Base-by-base conservation (phyloP, 2,329 filamentous ascomycete species). In the Penicillium expansum region DNA sequence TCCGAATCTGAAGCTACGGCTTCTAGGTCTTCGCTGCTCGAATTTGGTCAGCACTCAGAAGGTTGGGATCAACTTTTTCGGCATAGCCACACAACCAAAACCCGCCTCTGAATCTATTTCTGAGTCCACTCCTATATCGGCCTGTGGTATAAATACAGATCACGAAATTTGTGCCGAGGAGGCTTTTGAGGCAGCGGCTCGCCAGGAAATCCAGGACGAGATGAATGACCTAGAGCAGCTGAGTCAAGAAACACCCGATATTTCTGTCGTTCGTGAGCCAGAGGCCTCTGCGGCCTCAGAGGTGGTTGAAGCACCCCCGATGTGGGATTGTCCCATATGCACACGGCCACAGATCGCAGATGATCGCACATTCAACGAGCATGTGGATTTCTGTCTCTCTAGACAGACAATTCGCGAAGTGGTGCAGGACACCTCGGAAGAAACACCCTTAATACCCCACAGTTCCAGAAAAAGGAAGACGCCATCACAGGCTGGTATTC, bases 381-480 rank as follows among this genome's bases (percentile, higher is more conserved):
- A 99, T 69, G 92, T 99, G 50, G 94, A 99, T 71, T 83, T 89
- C 9, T 99, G 94, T 71, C 82, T 99, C 1, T 97, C 92, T 0
- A 82, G 87, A 54, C 86, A 90, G 68, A 90, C 91, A 0, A 97
- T 99, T 66, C 88, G 88, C 44, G 91, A 97, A 67, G 88, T 86
- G 0, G 87, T 94, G 1, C 86, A 90, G 56, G 81, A 54, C 74
- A 80, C 58, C 69, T 68, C 48, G 49, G 68, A 60, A 61, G 57
- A 20, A 33, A 18, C 54, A 39, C 58, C 47, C 16, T 48, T 35
- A 48, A 58, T 18, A 30, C 45, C 41, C 5, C 18, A 49, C 6
- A 58, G 10, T 30, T 35, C 16, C 27, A 63, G 63, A 16, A 74
- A 75, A 39, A 61, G 71, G n/a, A 76, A 74, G 3, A 70, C 75